These are phyloP conservation scores for Leccinum rimulosum DNA, from an alignment of 768 basidiomycete species.

Conservation along the genomic window DNA sequence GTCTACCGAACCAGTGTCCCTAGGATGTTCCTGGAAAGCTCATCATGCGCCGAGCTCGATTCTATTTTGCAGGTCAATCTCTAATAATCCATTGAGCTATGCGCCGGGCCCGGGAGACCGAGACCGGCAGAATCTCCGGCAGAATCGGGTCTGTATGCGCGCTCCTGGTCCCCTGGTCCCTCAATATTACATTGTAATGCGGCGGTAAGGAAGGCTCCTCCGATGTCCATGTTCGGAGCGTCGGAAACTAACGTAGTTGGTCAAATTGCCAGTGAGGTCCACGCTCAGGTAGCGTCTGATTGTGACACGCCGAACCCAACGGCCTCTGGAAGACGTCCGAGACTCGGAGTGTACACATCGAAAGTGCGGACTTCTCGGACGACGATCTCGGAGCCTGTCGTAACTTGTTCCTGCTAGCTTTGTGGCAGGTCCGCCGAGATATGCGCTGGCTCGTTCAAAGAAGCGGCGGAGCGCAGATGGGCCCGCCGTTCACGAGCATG, in stretches of 20 bases:
- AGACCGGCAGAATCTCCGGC: background rate
- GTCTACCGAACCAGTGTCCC: background rate
- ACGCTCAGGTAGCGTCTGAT: background rate
- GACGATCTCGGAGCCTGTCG: background rate
- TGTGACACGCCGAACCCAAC: background rate
- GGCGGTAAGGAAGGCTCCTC: background rate
- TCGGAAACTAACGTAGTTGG: background rate
- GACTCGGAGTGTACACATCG: background rate
- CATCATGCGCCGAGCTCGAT: background rate
- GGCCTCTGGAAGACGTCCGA: background rate
- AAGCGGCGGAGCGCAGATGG: background rate
- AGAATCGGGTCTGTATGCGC: background rate
- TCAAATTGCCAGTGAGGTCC: background rate
- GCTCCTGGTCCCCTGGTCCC: background rate
- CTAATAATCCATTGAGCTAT: background rate
- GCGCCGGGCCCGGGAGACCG: background rate
- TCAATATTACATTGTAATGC: background rate
- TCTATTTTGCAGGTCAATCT: background rate
- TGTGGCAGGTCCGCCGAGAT: background rate
- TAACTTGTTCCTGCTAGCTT: background rate
- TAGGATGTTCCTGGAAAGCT: background rate
- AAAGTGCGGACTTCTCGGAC: constrained; percentile 8
- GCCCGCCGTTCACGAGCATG: background rate
- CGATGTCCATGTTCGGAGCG: background rate
- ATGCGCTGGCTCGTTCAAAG: background rate